A percentile compares a stretch with the other conserved stretches of the same genome.
Conservation (phyloP, 2,329 filamentous ascomycete genomes). For the Gremmenia infestans region DNA sequence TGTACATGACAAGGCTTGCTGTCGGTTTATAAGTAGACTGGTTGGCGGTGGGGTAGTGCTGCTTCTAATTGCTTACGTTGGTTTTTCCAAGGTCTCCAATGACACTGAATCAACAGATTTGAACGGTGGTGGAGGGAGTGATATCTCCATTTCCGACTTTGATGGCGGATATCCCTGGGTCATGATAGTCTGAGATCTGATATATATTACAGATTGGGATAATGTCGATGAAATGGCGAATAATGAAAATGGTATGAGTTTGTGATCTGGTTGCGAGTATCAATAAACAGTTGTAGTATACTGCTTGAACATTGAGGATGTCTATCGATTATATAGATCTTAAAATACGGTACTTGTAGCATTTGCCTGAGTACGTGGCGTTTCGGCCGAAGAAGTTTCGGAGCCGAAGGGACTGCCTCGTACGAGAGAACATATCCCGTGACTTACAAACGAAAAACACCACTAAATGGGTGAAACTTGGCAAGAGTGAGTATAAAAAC, state of each 20-base stretch:
- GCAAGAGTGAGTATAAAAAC: no score
- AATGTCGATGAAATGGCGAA: no score
- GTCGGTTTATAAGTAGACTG: neutral
- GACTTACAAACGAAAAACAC: neutral
- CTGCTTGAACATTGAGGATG: no score
- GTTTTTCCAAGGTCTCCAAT: neutral
- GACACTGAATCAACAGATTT: neutral
- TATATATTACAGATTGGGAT: neutral
- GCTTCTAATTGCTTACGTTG: neutral
- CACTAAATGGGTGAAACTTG: neutral
- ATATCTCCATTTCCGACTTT: no score
- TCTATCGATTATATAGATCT: no score
- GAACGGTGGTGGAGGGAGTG: neutral
- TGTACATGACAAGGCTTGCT: neutral
- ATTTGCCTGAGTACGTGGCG: neutral
- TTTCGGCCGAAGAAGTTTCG: neutral
- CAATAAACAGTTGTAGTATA: no score
- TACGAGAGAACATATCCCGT: no score
- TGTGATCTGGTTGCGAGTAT: no score
- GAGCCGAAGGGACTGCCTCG: neutral
- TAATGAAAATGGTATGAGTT: no score
- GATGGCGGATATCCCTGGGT: neutral
- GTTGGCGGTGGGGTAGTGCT: neutral
- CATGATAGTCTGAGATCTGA: neutral
- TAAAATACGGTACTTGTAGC: no score